phyloP scores from a whole-genome alignment of 2,329 filamentous ascomycete species.

The Basipetospora chlamydospora region DNA sequence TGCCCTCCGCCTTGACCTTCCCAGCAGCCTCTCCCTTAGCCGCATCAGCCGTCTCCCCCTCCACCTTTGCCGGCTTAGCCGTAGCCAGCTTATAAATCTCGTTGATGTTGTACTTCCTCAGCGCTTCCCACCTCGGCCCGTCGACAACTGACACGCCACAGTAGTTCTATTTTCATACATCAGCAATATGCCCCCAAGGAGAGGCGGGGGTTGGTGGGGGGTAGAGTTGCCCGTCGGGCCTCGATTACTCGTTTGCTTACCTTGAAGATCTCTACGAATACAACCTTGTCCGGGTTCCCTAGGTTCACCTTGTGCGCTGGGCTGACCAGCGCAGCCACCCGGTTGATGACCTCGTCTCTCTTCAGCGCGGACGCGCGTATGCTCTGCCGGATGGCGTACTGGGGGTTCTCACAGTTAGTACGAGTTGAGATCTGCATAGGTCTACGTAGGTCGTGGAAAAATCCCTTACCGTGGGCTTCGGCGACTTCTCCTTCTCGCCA shows the following conservation, averaged over 20 bases:
- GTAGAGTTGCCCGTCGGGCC: too few species aligned
- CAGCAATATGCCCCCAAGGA: too few species aligned
- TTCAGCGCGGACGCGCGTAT: constrained; percentile 29
- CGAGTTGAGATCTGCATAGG: neutral
- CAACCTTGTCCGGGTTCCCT: constrained; percentile 61
- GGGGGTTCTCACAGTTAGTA: constrained; percentile 4
- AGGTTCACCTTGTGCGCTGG: constrained; percentile 62
- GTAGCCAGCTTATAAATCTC: constrained; percentile 44
- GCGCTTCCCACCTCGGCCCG: constrained; percentile 49
- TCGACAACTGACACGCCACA: constrained; percentile 70
- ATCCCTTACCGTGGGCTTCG: constrained; percentile 24
- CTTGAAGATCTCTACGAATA: constrained; percentile 61
- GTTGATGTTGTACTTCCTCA: constrained; percentile 66
- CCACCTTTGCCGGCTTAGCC: too few species aligned
- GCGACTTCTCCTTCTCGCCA: neutral
- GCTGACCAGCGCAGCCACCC: constrained; percentile 51
- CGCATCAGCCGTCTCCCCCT: too few species aligned
- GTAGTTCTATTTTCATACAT: constrained; percentile 50
- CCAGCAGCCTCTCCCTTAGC: too few species aligned
- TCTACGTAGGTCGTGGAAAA: neutral
- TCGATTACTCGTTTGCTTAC: neutral
- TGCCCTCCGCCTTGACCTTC: too few species aligned
- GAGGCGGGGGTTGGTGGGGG: too few species aligned
- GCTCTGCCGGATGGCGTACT: constrained; percentile 78
- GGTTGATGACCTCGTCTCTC: constrained; percentile 55